Percentiles rank a stretch among this genome's conserved stretches.
These are phyloP conservation scores for Bromus sterilis DNA, from an alignment of 176 grass and related monocot species.

Conservation along the genomic window DNA sequence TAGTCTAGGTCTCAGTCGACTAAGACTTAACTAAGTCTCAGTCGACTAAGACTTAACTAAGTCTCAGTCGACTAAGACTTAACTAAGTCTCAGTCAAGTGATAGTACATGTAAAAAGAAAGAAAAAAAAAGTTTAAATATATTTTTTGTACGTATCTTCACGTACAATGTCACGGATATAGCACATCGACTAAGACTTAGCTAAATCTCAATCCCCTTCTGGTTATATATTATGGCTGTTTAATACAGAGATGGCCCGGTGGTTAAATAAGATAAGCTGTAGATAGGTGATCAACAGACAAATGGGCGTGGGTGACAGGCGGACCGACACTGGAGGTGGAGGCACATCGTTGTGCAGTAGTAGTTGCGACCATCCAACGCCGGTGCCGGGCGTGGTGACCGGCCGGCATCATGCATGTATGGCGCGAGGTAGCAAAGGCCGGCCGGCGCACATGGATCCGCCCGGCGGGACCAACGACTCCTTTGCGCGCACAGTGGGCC, in stretches of 20 bases:
- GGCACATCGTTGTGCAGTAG: neutral
- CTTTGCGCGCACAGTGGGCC: neutral
- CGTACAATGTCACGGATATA: no score
- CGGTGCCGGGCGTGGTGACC: neutral
- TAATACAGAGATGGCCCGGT: neutral
- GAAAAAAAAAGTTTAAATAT: no score
- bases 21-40: no score
- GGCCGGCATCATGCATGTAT: neutral
- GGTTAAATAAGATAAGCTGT: neutral
- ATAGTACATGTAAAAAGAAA: no score
- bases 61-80: no score
- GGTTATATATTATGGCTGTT: neutral
- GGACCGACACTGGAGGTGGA: neutral
- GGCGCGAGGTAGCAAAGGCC: neutral
- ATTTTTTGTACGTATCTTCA: no score
- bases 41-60: no score
- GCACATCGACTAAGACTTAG: no score
- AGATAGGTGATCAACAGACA: neutral
- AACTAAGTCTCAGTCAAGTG: no score
- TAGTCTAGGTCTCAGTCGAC: no score
- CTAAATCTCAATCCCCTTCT: no score
- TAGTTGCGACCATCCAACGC: neutral
- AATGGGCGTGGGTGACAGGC: neutral
- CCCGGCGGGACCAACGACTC: neutral
- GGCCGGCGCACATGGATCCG: neutral